These are phyloP conservation scores for Caloboletus inedulis DNA, from an alignment of 1,284 basidiomycete species.

Conservation along the genomic window DNA sequence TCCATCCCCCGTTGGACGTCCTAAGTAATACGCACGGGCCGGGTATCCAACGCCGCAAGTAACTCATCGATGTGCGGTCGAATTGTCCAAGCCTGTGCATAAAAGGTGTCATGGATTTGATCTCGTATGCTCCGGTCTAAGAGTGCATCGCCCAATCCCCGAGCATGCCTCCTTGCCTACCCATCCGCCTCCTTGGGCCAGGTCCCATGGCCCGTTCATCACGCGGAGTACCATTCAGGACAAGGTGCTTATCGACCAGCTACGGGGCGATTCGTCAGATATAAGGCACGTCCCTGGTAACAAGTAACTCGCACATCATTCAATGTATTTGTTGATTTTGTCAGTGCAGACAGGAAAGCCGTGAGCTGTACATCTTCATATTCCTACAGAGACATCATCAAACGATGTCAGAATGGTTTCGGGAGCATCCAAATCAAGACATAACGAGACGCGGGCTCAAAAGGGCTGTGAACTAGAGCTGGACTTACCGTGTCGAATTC, in stretches of 20 bases:
- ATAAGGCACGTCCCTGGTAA: background rate
- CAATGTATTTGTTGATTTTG: slow-evolving; percentile 81
- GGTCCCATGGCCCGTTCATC: slow-evolving; percentile 43
- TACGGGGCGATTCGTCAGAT: slow-evolving; percentile 27
- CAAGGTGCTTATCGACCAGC: slow-evolving; percentile 68
- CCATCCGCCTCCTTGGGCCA: slow-evolving; percentile 45
- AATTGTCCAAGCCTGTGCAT: background rate
- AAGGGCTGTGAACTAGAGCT: background rate
- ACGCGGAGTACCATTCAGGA: slow-evolving; percentile 43
- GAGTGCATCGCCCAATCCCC: slow-evolving; percentile 47
- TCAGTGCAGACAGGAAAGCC: slow-evolving; percentile 82
- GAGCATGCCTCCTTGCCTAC: slow-evolving; percentile 41
- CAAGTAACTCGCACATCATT: slow-evolving; percentile 72
- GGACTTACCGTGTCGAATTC: slow-evolving; percentile 79
- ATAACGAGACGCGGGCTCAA: background rate
- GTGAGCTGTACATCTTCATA: slow-evolving; percentile 94
- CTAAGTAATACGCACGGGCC: background rate
- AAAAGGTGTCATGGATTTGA: background rate
- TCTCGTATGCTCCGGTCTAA: slow-evolving; percentile 11
- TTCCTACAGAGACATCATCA: slow-evolving; percentile 56
- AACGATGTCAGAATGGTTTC: slow-evolving; percentile 1
- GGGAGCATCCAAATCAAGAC: background rate
- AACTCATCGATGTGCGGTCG: background rate
- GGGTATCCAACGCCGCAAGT: background rate
- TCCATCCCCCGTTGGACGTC: background rate